A percentile compares a stretch with the other conserved stretches of the same genome.
Conservation (phyloP, 2,329 filamentous ascomycete species). For the Ceratocystiopsis sp. region DNA sequence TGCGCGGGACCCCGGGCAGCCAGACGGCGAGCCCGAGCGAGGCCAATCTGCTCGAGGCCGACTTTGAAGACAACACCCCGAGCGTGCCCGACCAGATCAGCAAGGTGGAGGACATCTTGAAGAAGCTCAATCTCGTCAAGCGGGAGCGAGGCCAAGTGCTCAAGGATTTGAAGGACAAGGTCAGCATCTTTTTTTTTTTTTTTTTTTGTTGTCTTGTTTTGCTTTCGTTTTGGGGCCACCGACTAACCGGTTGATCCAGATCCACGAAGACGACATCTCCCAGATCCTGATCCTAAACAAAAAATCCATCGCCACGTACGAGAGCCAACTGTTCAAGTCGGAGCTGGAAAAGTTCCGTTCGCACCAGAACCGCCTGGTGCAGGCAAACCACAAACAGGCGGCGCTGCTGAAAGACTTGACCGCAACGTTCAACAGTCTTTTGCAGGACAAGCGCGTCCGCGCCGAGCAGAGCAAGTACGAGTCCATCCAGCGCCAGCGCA, state of each 20-base stretch:
- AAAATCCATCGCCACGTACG: conserved; percentile 84
- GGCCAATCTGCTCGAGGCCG: conserved; percentile 74
- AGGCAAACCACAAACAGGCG: conserved; percentile 90
- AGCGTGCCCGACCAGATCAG: conserved; percentile 82
- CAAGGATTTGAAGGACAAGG: conserved; percentile 96
- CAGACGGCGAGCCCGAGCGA: conserved; percentile 48
- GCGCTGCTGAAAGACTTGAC: conserved; percentile 91
- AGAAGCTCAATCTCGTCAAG: conserved; percentile 84
- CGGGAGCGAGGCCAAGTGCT: conserved; percentile 79
- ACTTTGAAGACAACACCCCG: conserved; percentile 64
- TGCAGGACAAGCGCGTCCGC: conserved; percentile 87
- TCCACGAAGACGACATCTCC: conserved; percentile 92
- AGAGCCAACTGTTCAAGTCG: conserved; percentile 80
- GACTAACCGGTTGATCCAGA: conserved; percentile 33
- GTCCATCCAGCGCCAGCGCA: conserved; percentile 64
- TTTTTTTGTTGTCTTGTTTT: neutral
- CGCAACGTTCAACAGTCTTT: conserved; percentile 63
- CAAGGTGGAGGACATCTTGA: conserved; percentile 74
- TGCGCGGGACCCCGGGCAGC: conserved; percentile 46
- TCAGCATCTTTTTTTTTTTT: conserved; percentile 21
- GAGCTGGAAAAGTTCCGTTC: conserved; percentile 96
- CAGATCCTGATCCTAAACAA: conserved; percentile 96
- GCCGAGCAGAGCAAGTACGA: conserved; percentile 95
- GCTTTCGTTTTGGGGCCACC: neutral
- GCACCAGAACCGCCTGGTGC: conserved; percentile 77